Evolutionary conservation across 1,284 basidiomycete genomes (phyloP).

Genomic region (Phellopilus nigrolimitatus): DNA sequence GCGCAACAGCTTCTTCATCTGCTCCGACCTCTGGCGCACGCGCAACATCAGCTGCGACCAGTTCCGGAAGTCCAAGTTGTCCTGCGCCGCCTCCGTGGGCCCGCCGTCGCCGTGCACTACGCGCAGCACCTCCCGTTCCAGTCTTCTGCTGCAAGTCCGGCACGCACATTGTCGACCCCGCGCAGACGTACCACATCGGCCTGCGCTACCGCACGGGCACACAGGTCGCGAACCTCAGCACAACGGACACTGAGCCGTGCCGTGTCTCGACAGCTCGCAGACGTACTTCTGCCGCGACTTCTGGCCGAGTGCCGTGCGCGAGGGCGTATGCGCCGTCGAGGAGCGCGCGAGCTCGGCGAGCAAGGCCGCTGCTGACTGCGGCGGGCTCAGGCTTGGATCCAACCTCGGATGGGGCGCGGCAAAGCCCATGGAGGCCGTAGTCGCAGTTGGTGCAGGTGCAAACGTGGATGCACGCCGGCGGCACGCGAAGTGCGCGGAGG

Average conservation of each 20-base stretch:
- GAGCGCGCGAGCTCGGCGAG: slow-evolving; percentile 13
- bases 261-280: slow-evolving; percentile 90
- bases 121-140: slow-evolving; percentile 87
- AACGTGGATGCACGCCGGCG: slow-evolving; percentile 16
- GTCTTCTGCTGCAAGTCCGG: slow-evolving; percentile 97
- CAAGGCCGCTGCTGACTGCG: slow-evolving; percentile 19
- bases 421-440: slow-evolving; percentile 20
- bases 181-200: slow-evolving; percentile 88
- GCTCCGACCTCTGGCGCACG: slow-evolving; percentile 94
- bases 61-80: slow-evolving; percentile 91
- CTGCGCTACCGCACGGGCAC: slow-evolving; percentile 77
- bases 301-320: slow-evolving; percentile 79
- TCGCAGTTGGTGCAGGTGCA: no score
- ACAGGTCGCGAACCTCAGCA: slow-evolving; percentile 73
- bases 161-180: slow-evolving; percentile 90
- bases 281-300: slow-evolving; percentile 95
- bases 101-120: slow-evolving; percentile 78
- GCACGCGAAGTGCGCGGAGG: slow-evolving; percentile 16
- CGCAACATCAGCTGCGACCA: slow-evolving; percentile 94
- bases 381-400: slow-evolving; percentile 23
- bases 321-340: slow-evolving; percentile 52
- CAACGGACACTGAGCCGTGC: slow-evolving; percentile 52
- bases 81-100: slow-evolving; percentile 83
- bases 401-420: slow-evolving; percentile 18
- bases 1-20: slow-evolving; percentile 93